Percentiles rank a stretch among this genome's conserved stretches.
These are phyloP conservation scores for Limonomyces culmigenus DNA, from an alignment of 1,284 basidiomycete species.

Conservation along the genomic window DNA sequence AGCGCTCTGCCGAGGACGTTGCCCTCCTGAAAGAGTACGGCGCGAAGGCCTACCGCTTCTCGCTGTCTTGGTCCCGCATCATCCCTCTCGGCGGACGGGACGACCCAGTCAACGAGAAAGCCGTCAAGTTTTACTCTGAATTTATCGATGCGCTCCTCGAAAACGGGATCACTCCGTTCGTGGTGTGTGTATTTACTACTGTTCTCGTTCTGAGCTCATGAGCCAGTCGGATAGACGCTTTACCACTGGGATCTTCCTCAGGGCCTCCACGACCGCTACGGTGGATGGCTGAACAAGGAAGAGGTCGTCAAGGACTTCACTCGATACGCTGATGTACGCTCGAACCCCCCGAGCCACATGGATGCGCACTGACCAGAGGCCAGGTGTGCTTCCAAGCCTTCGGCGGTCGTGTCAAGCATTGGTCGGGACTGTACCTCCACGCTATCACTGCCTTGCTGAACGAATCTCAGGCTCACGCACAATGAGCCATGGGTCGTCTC, in stretches of 20 bases:
- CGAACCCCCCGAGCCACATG: slow-evolving; percentile 2
- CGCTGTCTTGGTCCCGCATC: slow-evolving; percentile 58
- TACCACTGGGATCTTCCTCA: slow-evolving; percentile 73
- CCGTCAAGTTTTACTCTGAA: slow-evolving; percentile 51
- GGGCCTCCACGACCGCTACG: slow-evolving; percentile 50
- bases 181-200: slow-evolving; percentile 25
- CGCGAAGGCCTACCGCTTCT: slow-evolving; percentile 31
- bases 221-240: slow-evolving; percentile 32
- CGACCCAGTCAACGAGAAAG: slow-evolving; percentile 53
- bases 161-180: slow-evolving; percentile 48
- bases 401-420: slow-evolving; percentile 62
- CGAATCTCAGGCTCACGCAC: slow-evolving; percentile 33
- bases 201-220: background rate
- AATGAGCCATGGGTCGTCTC: slow-evolving; percentile 66
- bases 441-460: background rate
- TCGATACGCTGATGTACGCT: slow-evolving; percentile 38
- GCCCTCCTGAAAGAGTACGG: slow-evolving; percentile 32
- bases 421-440: slow-evolving; percentile 22
- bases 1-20: slow-evolving; percentile 51
- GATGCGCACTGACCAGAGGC: no score
- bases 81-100: slow-evolving; percentile 52
- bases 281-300: slow-evolving; percentile 53
- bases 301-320: slow-evolving; percentile 47
- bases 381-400: slow-evolving; percentile 44
- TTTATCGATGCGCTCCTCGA: slow-evolving; percentile 51